These are phyloP conservation scores for Claviceps lovelessii DNA, from an alignment of 2,329 filamentous ascomycete genomes.

Conservation along the genomic window DNA sequence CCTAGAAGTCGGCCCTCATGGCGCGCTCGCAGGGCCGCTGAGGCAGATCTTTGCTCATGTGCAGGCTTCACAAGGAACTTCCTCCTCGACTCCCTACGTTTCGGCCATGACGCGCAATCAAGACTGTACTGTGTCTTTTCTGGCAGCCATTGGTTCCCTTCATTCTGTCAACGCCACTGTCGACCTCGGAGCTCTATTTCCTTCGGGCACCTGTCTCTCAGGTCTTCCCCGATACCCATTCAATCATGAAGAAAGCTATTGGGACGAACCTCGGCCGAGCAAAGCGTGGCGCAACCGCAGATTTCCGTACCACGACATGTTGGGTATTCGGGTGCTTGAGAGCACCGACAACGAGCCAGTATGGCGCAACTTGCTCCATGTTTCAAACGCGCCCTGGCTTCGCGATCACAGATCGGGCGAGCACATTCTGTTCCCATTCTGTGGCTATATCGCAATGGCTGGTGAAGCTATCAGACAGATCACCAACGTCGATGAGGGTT, in stretches of 20 bases:
- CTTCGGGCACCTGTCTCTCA: neutral
- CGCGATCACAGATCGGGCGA: conserved; percentile 30
- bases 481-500: conserved; percentile 8
- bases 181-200: conserved; percentile 1
- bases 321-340: conserved; percentile 9
- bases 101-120: conserved; percentile 5
- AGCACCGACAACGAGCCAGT: conserved; percentile 6
- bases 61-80: neutral
- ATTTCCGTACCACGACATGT: conserved; percentile 6
- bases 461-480: conserved; percentile 12
- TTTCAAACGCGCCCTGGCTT: conserved; percentile 21
- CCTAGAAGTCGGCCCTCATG: conserved; percentile 12
- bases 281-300: conserved; percentile 3
- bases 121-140: neutral
- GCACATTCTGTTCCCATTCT: conserved; percentile 26
- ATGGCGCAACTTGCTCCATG: conserved; percentile 11
- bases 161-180: neutral
- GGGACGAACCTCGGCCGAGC: conserved; percentile 6
- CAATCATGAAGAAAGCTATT: conserved; percentile 6
- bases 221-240: conserved; percentile 10
- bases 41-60: conserved; percentile 6
- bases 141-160: conserved; percentile 7
- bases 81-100: conserved; percentile 2
- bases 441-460: conserved; percentile 21
- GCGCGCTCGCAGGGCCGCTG: conserved; percentile 10